Evolutionary conservation across 805 yeast genomes (phyloP), one percentile per base, ranked within the genome.

Genomic region (Kazachstania psychrophila): DNA sequence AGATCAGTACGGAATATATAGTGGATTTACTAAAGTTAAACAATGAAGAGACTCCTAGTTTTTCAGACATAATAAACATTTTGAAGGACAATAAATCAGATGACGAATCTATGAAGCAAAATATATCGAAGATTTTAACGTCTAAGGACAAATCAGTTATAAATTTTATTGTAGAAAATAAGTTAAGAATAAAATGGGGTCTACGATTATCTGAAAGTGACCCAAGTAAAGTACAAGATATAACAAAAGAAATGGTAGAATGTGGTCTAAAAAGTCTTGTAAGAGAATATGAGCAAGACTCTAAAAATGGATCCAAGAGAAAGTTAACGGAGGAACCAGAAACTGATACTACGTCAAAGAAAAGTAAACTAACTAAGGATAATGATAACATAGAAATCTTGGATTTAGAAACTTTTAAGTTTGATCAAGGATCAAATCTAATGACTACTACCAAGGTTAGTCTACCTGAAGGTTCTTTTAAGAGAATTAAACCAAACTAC

Each of bases 401-500:
- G n/a, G 83, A 84, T 49, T 57, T 88, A 7, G 76, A 74, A 18
- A 65, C 73, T 9, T 60, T 81, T 5, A 67, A 66, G 1, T 81
- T 85, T 50, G 86, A 80, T 24, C 80, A 83, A 52, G 89, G 92
- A 0, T 65, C 81, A 0, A 82, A 74, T 46, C 62, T 81, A 9
- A 69, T 79, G 73, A 71, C 87, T 1, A 68, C 72, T 0, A 62
- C 79, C 1, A 79, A 77, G 41, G 75, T 92, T 16, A 69, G 70
- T 36, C 70, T 92, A 3, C 97, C 98, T 0, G 71, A 71, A 40
- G 95, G 94, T 3, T 82, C 97, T 0, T 82, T 75, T 54, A 86
- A 83, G 50, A 73, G 82, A 41, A 73, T 75, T 10, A 77, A 77
- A 44, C 76, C 73, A 40, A 62, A 72, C 5, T 89, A 89, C 60